Percentiles rank a stretch among this genome's conserved stretches.
phyloP scores from a whole-genome alignment of 1,284 basidiomycete species.

The Cutaneotrichosporon mucoides region DNA sequence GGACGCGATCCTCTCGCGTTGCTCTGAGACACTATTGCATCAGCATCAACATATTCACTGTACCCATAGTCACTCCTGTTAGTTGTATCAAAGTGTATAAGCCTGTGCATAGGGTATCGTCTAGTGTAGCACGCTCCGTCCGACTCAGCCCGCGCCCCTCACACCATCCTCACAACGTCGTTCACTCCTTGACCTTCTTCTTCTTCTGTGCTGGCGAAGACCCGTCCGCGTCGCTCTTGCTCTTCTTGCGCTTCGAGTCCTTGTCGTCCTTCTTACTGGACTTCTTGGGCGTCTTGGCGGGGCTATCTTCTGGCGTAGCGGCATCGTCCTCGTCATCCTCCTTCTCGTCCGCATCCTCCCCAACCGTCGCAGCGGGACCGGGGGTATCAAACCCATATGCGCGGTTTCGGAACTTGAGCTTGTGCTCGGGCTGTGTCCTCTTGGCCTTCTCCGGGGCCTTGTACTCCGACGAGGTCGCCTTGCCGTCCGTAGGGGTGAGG shows the following conservation, averaged over 20 bases:
- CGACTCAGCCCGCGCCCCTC: background rate
- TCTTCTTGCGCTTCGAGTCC: slow-evolving; percentile 24
- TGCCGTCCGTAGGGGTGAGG: slow-evolving; percentile 26
- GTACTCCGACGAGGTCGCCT: background rate
- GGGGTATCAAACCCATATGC: slow-evolving; percentile 37
- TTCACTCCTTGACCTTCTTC: slow-evolving; percentile 25
- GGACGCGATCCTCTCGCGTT: slow-evolving; percentile 38
- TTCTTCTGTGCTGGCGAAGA: slow-evolving; percentile 32
- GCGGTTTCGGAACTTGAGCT: slow-evolving; percentile 44
- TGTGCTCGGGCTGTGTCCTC: slow-evolving; percentile 33
- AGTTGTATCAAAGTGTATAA: background rate
- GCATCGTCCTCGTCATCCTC: background rate
- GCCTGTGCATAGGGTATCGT: slow-evolving; percentile 1
- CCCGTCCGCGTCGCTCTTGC: slow-evolving; percentile 19
- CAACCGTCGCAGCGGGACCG: slow-evolving; percentile 22
- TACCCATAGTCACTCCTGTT: background rate
- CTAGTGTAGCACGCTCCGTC: background rate
- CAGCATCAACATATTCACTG: no score
- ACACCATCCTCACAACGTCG: no score
- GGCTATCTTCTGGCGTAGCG: background rate
- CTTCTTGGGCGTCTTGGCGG: slow-evolving; percentile 5
- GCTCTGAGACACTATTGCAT: slow-evolving; percentile 10
- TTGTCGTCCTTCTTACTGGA: slow-evolving; percentile 3
- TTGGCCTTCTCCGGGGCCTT: slow-evolving; percentile 19
- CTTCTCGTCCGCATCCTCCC: background rate